phyloP scores from a whole-genome alignment of 345 rosid species.

The Citrus hindsii region DNA sequence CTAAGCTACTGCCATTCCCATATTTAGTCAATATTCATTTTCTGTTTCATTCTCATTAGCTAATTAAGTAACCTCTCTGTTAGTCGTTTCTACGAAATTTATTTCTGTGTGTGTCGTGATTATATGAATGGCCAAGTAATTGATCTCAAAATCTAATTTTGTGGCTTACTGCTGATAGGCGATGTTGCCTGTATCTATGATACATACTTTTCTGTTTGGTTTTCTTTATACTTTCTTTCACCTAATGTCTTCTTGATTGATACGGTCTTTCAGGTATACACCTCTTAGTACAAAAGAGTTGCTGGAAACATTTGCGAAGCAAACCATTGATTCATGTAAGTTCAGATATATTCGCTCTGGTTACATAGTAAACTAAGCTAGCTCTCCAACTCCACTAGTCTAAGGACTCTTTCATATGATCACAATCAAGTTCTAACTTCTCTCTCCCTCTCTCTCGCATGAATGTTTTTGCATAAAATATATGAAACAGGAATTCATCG shows the following conservation, averaged over 20 bases:
- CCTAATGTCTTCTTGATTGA: background rate
- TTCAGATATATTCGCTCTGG: conserved; percentile 1
- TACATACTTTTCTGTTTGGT: background rate
- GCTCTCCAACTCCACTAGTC: background rate
- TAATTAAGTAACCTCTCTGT: background rate
- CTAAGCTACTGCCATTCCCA: background rate
- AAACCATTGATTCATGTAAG: conserved; percentile 83
- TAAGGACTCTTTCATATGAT: background rate
- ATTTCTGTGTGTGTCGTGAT: background rate
- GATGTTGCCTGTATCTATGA: background rate
- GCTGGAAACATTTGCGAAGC: conserved; percentile 71
- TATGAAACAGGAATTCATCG: background rate
- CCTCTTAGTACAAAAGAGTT: conserved; percentile 76
- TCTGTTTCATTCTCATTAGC: background rate
- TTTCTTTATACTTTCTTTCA: background rate
- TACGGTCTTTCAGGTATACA: conserved; percentile 54
- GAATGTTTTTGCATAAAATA: background rate
- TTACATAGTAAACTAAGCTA: background rate
- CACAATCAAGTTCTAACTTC: background rate
- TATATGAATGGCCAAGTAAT: background rate
- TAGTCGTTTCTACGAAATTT: background rate
- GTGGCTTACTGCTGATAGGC: background rate
- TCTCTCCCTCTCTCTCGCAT: background rate
- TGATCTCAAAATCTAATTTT: background rate
- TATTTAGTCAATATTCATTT: background rate